These are phyloP conservation scores for Ophiocordyceps camponoti-saundersi DNA, from an alignment of 2,329 filamentous ascomycete genomes.

Conservation along the genomic window DNA sequence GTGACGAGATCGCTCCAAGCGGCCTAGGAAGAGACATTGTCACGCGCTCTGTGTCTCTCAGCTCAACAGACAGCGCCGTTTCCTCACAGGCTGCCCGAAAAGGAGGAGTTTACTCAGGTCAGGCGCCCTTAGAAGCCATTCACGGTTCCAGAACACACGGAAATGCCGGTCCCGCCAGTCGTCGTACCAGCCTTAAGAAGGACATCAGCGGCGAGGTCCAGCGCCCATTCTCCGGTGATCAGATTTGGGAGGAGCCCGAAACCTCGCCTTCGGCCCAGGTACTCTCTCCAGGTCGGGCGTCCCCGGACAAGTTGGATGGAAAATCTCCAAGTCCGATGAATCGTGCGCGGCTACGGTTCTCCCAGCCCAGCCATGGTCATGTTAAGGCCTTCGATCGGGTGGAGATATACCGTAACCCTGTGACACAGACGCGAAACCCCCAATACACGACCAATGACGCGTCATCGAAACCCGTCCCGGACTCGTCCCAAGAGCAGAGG, in stretches of 20 bases:
- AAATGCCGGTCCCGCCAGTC: constrained; percentile 21
- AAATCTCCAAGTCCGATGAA: constrained; percentile 16
- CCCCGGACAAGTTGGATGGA: constrained; percentile 14
- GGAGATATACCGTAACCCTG: constrained; percentile 74
- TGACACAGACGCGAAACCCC: constrained; percentile 67
- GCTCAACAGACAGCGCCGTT: constrained; percentile 31
- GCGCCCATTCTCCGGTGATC: constrained; percentile 54
- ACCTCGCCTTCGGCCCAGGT: constrained; percentile 8
- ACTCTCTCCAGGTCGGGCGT: constrained; percentile 10
- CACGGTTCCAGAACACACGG: constrained; percentile 20
- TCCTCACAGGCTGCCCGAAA: constrained; percentile 15
- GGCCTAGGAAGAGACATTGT: constrained; percentile 25
- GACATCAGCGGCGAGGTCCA: constrained; percentile 54
- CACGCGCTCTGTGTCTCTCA: constrained; percentile 31
- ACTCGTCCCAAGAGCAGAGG: constrained; percentile 38
- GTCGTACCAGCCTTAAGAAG: constrained; percentile 49
- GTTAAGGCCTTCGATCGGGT: constrained; percentile 28
- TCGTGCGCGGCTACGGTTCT: constrained; percentile 21
- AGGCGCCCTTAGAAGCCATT: constrained; percentile 6
- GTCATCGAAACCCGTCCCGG: constrained; percentile 13
- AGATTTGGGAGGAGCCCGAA: constrained; percentile 81
- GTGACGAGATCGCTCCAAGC: constrained; percentile 19
- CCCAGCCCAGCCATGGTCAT: constrained; percentile 18
- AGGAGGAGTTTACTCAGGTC: constrained; percentile 8
- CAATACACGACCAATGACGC: constrained; percentile 55